These are phyloP conservation scores for Nepenthes mirabilis DNA, from an alignment of 148 eudicot species.

Conservation along the genomic window DNA sequence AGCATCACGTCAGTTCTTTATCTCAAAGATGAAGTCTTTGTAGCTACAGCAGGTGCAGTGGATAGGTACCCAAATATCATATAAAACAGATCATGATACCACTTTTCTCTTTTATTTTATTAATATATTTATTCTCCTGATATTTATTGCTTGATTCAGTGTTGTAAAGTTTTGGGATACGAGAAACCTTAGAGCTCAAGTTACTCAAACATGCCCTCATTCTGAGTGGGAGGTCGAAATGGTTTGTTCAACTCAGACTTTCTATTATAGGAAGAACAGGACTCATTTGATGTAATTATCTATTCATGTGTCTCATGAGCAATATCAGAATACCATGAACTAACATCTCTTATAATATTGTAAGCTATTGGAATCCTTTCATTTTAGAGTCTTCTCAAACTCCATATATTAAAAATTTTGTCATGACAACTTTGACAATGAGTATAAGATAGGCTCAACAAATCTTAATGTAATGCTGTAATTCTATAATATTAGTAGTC, in stretches of 20 bases:
- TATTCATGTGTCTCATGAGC: too few relatives aligned
- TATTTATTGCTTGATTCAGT: slow-evolving; percentile 25
- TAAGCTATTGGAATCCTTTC: too few relatives aligned
- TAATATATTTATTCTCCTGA: not conserved
- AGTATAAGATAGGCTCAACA: too few relatives aligned
- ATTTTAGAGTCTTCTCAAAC: too few relatives aligned
- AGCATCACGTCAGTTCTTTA: slow-evolving; percentile 88
- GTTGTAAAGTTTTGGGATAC: slow-evolving; percentile 83
- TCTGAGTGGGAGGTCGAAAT: slow-evolving; percentile 22
- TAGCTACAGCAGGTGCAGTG: slow-evolving; percentile 89
- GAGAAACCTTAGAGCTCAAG: slow-evolving; percentile 54
- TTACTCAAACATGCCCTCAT: slow-evolving; percentile 44
- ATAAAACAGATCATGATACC: not conserved
- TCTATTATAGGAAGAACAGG: not conserved
- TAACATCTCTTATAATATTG: not conserved
- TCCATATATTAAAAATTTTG: too few relatives aligned
- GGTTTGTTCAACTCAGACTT: slow-evolving; percentile 20
- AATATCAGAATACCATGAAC: too few relatives aligned
- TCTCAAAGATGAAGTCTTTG: slow-evolving; percentile 65
- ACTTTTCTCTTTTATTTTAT: not conserved
- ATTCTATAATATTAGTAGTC: too few relatives aligned
- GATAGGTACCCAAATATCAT: slow-evolving; percentile 45
- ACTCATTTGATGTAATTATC: too few relatives aligned
- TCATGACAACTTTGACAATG: too few relatives aligned
- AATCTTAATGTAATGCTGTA: too few relatives aligned